Conservation (phyloP, 768 basidiomycete genomes). For the Steccherinum ochraceum region DNA sequence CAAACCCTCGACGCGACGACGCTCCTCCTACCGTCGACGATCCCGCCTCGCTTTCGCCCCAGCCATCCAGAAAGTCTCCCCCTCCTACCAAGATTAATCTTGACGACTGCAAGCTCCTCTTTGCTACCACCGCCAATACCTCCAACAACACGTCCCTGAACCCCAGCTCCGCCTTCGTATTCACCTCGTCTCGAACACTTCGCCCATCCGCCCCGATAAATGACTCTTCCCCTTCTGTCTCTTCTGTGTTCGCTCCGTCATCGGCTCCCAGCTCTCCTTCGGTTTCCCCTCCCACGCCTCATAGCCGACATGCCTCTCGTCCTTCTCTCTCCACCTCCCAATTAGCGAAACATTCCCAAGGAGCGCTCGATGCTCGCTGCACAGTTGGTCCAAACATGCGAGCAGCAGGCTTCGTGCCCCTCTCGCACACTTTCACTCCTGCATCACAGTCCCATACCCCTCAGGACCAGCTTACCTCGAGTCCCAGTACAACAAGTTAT, state of each 20-base stretch:
- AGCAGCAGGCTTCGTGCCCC: constrained; percentile 22
- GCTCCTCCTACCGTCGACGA: no score
- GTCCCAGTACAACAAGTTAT: not conserved
- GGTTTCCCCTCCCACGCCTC: not conserved
- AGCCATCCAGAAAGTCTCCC: constrained; percentile 17
- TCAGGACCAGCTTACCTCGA: not conserved
- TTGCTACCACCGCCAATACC: constrained; percentile 15
- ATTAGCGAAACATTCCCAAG: constrained; percentile 18
- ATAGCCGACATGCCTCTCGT: not conserved
- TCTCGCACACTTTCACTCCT: constrained; percentile 12
- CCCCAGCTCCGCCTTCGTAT: constrained; percentile 20
- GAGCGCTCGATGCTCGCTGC: constrained; percentile 21
- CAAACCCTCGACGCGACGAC: no score
- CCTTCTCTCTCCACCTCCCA: constrained; percentile 15
- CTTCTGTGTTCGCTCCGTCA: not conserved
- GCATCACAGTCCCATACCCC: not conserved
- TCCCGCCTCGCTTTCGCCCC: no score
- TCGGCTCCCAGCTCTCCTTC: constrained; percentile 1
- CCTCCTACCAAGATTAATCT: constrained; percentile 20
- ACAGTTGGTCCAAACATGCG: constrained; percentile 23
- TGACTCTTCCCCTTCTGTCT: not conserved
- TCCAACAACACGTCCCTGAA: constrained; percentile 7
- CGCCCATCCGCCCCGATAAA: constrained; percentile 5
- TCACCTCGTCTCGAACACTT: constrained; percentile 23
- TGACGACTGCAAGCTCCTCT: constrained; percentile 17